phyloP scores from a whole-genome alignment of 441 rosid genomes.

The Pelargonium fulgidum region DNA sequence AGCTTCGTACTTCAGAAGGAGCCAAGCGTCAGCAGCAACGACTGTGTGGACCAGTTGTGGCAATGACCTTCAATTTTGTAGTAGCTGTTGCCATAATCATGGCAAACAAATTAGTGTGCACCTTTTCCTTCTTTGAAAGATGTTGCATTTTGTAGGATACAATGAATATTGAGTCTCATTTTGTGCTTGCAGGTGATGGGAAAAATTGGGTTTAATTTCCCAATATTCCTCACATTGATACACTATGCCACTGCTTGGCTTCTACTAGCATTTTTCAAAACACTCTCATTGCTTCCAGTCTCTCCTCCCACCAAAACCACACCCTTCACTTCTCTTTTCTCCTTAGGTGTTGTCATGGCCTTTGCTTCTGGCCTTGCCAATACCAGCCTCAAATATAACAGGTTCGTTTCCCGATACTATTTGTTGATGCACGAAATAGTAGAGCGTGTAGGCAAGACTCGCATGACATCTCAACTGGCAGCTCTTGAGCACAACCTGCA shows the following conservation, averaged over 20 bases:
- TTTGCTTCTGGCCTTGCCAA: conserved; percentile 31
- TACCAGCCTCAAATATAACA: conserved; percentile 28
- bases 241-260: conserved; percentile 27
- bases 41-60: conserved; percentile 25
- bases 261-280: conserved; percentile 24
- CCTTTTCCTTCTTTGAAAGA: background rate
- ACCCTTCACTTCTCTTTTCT: conserved; percentile 24
- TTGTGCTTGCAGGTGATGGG: conserved; percentile 24
- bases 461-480: too few relatives aligned
- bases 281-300: conserved; percentile 23
- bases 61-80: conserved; percentile 26
- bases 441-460: too few relatives aligned
- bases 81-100: conserved; percentile 29
- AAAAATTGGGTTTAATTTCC: conserved; percentile 25
- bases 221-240: conserved; percentile 27
- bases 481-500: too few relatives aligned
- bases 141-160: background rate
- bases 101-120: conserved; percentile 22
- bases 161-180: background rate
- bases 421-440: too few relatives aligned
- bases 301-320: conserved; percentile 27
- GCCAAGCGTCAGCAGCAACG: conserved; percentile 31
- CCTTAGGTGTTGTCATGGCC: conserved; percentile 26
- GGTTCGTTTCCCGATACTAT: conserved; percentile 4
- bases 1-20: conserved; percentile 27